Evolutionary conservation across 495 filamentous ascomycete species (phyloP), one percentile per base, ranked within the genome.

Genomic region (Aspergillus cristatus): DNA sequence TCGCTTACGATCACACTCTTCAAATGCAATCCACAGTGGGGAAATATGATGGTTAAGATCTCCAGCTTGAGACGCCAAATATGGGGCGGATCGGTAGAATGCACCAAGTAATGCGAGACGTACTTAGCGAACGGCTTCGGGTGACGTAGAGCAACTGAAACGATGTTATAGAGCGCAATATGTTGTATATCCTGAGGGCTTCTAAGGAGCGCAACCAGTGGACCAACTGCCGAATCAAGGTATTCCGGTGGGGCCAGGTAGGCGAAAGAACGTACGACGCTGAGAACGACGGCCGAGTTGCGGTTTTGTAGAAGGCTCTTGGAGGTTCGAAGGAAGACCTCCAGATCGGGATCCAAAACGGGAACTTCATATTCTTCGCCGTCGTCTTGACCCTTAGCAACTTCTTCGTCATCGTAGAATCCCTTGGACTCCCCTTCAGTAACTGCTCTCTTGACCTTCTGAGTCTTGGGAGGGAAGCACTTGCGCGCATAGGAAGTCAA

Each of bases 41-140:
- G 86, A 50, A 96, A 98, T 34, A 96, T 74, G 37, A 97, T 69
- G 0, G 91, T 87, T 15, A 96, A 71, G 3, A 90, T 61, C 50
- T 98, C 91, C 14, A 98, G 72, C 55, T 98, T 98, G 14, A 97
- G 71, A 34, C 80, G 78, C 81, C 86, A 90, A 7, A 93, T 78
- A 29, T 84, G 75, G 18, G 82, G 74, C n/a, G 86, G 70, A 48
- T 98, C 91, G 2, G 77, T 81, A 34, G 79, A 70, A 33, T 80
- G 81, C 17, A 96, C 71, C 18, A 97, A 73, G 53, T 97, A 97
- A 55, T 93, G 91, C 6, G 82, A 79, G 6, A 78, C 73, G 50
- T 95, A 88, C 54, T 72, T 79, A 24, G 86, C 81, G 53, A 98
- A 97, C 6, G 77, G 70, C 32, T 78, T 68, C 0, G 91, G 84